Percentiles rank a stretch among this genome's conserved stretches.
Conservation (phyloP, 2,329 filamentous ascomycete species). For the Aureobasidium namibiae region DNA sequence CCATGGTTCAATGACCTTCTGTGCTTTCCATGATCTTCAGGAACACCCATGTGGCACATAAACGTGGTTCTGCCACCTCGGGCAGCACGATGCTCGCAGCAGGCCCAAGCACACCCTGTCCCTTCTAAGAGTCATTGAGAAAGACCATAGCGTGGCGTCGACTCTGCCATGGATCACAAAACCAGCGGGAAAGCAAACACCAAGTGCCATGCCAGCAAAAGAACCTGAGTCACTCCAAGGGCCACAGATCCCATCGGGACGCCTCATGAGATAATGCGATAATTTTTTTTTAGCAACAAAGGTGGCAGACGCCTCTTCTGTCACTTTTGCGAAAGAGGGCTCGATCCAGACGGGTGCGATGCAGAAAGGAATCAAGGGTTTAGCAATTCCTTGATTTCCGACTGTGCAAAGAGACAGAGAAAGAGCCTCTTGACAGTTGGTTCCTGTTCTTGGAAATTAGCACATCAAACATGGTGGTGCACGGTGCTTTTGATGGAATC, state of each 20-base stretch:
- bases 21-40: constrained; percentile 1
- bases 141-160: background rate
- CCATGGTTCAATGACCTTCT: background rate
- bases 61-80: background rate
- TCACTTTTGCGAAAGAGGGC: background rate
- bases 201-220: too few relatives aligned
- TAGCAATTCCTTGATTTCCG: background rate
- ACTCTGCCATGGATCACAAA: background rate
- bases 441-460: background rate
- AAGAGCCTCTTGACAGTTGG: too few relatives aligned
- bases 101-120: background rate
- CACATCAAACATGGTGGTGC: background rate
- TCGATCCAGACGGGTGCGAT: background rate
- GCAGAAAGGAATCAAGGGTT: background rate
- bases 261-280: background rate
- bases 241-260: background rate
- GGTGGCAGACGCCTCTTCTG: background rate
- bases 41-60: background rate
- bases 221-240: background rate
- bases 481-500: background rate
- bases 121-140: background rate
- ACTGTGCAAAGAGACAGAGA: background rate
- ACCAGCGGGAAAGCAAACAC: background rate
- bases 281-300: too few relatives aligned
- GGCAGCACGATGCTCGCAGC: background rate